A percentile compares a stretch with the other conserved stretches of the same genome.
Conservation (phyloP, 2,329 filamentous ascomycete species). For the Penicillium freii region DNA sequence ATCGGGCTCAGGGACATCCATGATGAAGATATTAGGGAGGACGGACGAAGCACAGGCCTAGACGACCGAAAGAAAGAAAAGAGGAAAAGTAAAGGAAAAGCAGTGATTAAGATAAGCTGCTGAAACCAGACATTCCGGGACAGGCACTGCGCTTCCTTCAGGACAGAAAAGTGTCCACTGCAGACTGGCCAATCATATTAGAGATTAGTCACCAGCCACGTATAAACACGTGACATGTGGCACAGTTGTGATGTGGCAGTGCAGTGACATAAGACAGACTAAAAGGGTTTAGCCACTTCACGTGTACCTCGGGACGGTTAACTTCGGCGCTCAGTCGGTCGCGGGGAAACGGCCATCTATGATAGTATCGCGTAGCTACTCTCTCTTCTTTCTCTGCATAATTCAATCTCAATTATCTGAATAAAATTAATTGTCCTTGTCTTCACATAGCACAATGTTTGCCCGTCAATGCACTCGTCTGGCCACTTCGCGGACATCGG, state of each 20-base stretch:
- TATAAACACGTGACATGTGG: slow-evolving; percentile 1
- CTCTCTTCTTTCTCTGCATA: neutral
- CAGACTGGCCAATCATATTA: slow-evolving; percentile 16
- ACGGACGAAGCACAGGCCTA: neutral
- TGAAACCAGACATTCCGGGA: slow-evolving; percentile 17
- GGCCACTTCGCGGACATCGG: slow-evolving; percentile 53
- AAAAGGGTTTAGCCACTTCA: neutral
- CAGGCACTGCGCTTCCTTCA: slow-evolving; percentile 16
- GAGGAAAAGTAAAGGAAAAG: slow-evolving; percentile 10
- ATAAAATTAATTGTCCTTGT: neutral
- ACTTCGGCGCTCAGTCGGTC: slow-evolving; percentile 26
- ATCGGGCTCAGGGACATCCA: slow-evolving; percentile 86
- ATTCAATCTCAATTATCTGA: neutral
- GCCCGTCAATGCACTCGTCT: slow-evolving; percentile 57
- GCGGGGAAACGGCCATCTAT: slow-evolving; percentile 18
- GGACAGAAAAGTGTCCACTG: slow-evolving; percentile 39
- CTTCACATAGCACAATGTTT: slow-evolving; percentile 33
- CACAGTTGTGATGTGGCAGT: neutral
- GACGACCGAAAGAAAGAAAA: slow-evolving; percentile 6
- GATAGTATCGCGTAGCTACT: slow-evolving; percentile 1
- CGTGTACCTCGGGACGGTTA: slow-evolving; percentile 26
- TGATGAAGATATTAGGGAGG: slow-evolving; percentile 40
- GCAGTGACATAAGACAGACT: neutral
- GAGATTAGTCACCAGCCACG: slow-evolving; percentile 23
- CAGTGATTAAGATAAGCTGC: slow-evolving; percentile 11